Base-by-base conservation (phyloP, 73 alveolate genomes). In the Diophrys appendiculata region DNA sequence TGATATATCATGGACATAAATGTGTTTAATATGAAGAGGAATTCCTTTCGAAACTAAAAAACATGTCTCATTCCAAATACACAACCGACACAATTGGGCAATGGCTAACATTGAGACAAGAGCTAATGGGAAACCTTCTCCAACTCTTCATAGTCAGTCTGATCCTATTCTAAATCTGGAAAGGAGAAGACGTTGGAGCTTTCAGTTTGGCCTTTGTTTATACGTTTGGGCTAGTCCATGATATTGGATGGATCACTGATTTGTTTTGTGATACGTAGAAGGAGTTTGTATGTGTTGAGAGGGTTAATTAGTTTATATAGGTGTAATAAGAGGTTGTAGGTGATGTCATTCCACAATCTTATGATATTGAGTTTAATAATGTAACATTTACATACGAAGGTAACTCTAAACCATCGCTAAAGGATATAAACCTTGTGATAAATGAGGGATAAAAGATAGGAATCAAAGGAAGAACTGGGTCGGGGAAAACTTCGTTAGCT, bases 381-480 rank as follows among this genome's bases (percentile, higher is more conserved):
- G 82, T 79, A 25, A 31, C 52, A 29, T 92, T 96, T 85, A 94
- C 88, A 89, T 96, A 96, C 79, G 68, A 96, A 14, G 89, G 84
- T 22, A 84, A 94, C 56, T 64, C 88, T 29, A 80, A 81, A 23
- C 89, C 90, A 0, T 95, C 94, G 0, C 64, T 96, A 22, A 81
- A 82, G 55, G 87, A 93, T 54, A 76, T 96, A 30, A 69, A 73
- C 76, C 92, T 94, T 55, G 68, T 32, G 29, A 92, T 96, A 30
- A 60, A 81, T 52, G 86, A 89, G 29, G 96, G 97, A 29, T 80
- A 90, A 76, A 94, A 93, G 78, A 80, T 95, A 18, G 98, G 98
- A 31, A 82, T 96, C n/a, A 92, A 87, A 0, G 99, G 99, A 2
- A 85, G 98, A 85, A 94, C 99, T n/a, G 99, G 99, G 1, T 91